Evolutionary conservation across 805 yeast genomes (phyloP).

Genomic region (Pichia scutulata): DNA sequence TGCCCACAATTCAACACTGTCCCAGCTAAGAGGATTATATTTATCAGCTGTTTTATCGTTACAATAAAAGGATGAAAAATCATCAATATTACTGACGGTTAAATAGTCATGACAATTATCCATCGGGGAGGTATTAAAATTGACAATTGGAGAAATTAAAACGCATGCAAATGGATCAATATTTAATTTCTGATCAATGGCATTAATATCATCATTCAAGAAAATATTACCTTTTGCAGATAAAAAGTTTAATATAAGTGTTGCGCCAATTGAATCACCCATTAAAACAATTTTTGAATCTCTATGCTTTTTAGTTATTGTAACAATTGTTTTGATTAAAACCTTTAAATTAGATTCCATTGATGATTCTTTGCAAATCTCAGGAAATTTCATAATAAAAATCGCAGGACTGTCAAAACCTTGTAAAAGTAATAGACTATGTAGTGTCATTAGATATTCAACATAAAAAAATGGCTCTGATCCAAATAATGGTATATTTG

Average conservation of each 20-base stretch:
- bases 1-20: constrained; percentile 31
- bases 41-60: neutral
- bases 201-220: constrained; percentile 5
- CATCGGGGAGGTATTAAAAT: constrained; percentile 2
- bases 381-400: constrained; percentile 30
- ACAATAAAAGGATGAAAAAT: constrained; percentile 11
- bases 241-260: constrained; percentile 31
- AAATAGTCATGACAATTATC: constrained; percentile 4
- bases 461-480: constrained; percentile 34
- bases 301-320: constrained; percentile 12
- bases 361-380: constrained; percentile 7
- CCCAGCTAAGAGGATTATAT: constrained; percentile 22
- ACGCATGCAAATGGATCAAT: constrained; percentile 19
- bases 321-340: neutral
- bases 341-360: constrained; percentile 3
- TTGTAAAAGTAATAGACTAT: constrained; percentile 35
- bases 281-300: constrained; percentile 27
- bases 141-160: constrained; percentile 24
- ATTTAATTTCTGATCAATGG: constrained; percentile 10
- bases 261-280: constrained; percentile 47
- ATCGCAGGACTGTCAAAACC: constrained; percentile 44
- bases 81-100: constrained; percentile 12
- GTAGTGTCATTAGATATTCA: constrained; percentile 37
- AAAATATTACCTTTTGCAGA: constrained; percentile 11
- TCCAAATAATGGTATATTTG: constrained; percentile 34